Evolutionary conservation across 768 basidiomycete genomes (phyloP).

Genomic region (Termitomyces sp.): DNA sequence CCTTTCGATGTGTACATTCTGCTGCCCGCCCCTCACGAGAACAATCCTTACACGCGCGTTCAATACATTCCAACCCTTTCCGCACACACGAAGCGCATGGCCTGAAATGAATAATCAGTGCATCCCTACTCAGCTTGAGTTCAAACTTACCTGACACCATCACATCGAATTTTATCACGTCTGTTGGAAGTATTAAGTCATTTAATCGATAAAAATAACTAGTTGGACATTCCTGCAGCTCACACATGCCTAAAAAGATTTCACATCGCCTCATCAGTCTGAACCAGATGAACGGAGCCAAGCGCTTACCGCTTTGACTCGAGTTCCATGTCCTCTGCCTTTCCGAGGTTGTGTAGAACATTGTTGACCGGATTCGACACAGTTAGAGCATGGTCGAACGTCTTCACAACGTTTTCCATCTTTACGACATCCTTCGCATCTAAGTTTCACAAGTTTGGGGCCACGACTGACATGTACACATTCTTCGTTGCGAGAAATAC

Average conservation of each 20-base stretch:
- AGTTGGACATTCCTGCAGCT: slow-evolving; percentile 46
- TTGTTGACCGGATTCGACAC: slow-evolving; percentile 37
- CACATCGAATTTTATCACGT: slow-evolving; percentile 59
- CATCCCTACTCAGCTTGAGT: neutral
- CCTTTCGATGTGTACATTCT: slow-evolving; percentile 40
- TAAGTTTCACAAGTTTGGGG: slow-evolving; percentile 52
- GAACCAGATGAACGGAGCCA: slow-evolving; percentile 1
- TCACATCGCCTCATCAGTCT: slow-evolving; percentile 7
- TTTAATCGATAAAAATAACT: neutral
- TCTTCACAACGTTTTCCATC: slow-evolving; percentile 59
- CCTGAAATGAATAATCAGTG: slow-evolving; percentile 19
- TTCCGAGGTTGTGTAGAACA: slow-evolving; percentile 48
- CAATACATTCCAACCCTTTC: slow-evolving; percentile 47
- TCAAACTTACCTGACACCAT: slow-evolving; percentile 42
- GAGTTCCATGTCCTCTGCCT: slow-evolving; percentile 52
- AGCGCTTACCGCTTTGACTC: slow-evolving; percentile 51
- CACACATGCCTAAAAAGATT: slow-evolving; percentile 43
- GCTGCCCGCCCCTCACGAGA: slow-evolving; percentile 35
- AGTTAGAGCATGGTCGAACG: slow-evolving; percentile 47
- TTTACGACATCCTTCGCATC: slow-evolving; percentile 53
- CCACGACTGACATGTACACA: slow-evolving; percentile 53
- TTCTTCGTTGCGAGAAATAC: slow-evolving; percentile 45
- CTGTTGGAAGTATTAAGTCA: slow-evolving; percentile 23
- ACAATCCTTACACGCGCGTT: slow-evolving; percentile 42
- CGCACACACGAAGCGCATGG: slow-evolving; percentile 46